Evolutionary conservation across 2,329 filamentous ascomycete genomes (phyloP), one percentile per base, ranked within the genome.

Genomic region (Pseudogymnoascus sp.): DNA sequence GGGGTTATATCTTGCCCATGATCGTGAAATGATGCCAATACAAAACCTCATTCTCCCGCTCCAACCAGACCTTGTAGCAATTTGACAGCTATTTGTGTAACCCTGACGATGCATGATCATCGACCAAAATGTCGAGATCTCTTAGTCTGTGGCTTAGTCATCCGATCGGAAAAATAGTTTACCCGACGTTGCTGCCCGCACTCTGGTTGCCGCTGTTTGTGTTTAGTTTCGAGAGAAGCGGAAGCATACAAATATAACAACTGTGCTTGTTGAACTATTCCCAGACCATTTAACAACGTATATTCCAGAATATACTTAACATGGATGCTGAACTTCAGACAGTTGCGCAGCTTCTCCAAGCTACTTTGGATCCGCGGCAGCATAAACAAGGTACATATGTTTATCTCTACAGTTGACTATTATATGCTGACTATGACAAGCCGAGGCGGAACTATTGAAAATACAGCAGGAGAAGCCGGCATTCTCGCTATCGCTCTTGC

Each of bases 401-500:
- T 33, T 63, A 23, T 50, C 40, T 62, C 71, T 66, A 69, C 67
- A 68, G 67, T 68, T 70, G 69, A 70, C 69, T 69, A 69, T 57
- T 63, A 65, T 63, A 65, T 67, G 65, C 70, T 70, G 68, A 69
- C 67, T 68, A 73, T 65, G 62, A 17, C 64, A 71, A 97, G 92
- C 93, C 75, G 92, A 97, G 80, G 81, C 81, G 70, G 86, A 88
- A 64, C 85, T 97, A 70, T 17, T 42, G 38, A 87, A 89, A 72
- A 80, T 84, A 67, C 88, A 95, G 78, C 88, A 96, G 76, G 80
- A 82, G 73, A 93, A 92, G 75, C 89, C 91, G 8, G 88, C 89
- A 72, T 99, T 96, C 80, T 96, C 93, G 15, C 82, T 97, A 61
- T 82, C 83, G 63, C 86, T 99, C 63, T 88, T 99, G 62, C 92